Conservation (phyloP, 495 filamentous ascomycete species). For the Pseudomonodictys pantanalensis region DNA sequence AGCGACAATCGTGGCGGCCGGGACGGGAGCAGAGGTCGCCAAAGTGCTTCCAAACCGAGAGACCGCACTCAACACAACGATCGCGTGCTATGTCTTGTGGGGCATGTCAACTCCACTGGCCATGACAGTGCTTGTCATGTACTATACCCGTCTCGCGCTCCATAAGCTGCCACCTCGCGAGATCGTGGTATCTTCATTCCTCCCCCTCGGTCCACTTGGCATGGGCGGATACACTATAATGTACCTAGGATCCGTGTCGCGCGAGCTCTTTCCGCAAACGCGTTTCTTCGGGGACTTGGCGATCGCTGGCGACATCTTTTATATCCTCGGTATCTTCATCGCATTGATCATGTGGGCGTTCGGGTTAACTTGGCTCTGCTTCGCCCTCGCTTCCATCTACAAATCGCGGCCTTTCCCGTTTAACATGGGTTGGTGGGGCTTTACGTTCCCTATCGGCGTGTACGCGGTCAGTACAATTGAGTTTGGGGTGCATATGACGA, state of each 20-base stretch:
- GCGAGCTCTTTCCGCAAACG: slow-evolving; percentile 52
- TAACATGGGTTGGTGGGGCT: slow-evolving; percentile 45
- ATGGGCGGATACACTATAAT: slow-evolving; percentile 60
- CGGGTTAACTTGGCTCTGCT: slow-evolving; percentile 60
- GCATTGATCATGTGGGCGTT: slow-evolving; percentile 61
- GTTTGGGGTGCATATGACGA: slow-evolving; percentile 40
- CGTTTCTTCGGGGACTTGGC: slow-evolving; percentile 43
- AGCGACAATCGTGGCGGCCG: slow-evolving; percentile 56
- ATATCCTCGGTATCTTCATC: slow-evolving; percentile 53
- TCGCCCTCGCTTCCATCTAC: slow-evolving; percentile 49
- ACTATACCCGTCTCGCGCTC: slow-evolving; percentile 59
- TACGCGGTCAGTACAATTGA: slow-evolving; percentile 38
- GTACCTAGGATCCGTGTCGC: slow-evolving; percentile 54
- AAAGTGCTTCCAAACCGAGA: slow-evolving; percentile 51
- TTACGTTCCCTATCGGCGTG: slow-evolving; percentile 43
- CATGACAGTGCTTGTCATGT: slow-evolving; percentile 57
- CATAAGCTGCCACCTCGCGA: slow-evolving; percentile 60
- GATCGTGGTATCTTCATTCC: slow-evolving; percentile 61
- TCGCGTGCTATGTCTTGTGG: slow-evolving; percentile 59
- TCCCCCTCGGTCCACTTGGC: slow-evolving; percentile 61
- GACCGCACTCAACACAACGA: slow-evolving; percentile 56
- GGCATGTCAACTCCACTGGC: slow-evolving; percentile 58
- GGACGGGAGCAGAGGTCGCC: slow-evolving; percentile 56
- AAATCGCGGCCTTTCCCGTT: slow-evolving; percentile 37
- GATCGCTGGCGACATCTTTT: slow-evolving; percentile 52